Conservation (phyloP, 306 rosid genomes). For the Sphenostylis stenocarpa region DNA sequence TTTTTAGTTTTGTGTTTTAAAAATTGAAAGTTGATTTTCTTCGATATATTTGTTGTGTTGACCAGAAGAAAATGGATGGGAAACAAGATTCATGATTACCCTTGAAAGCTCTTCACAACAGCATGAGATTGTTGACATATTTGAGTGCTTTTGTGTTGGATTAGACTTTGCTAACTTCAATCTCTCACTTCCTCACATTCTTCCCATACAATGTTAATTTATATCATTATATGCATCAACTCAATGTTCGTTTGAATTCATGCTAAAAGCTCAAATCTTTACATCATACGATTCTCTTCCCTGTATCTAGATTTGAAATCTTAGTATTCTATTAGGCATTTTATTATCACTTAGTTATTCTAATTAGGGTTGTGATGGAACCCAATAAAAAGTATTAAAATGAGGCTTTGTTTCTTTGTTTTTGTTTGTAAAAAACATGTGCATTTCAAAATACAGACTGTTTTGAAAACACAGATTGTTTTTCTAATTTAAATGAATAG, state of each 20-base stretch:
- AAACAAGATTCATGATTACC: conserved; percentile 1
- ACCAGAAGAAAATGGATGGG: neutral
- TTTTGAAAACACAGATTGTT: too few species aligned
- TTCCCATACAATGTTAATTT: neutral
- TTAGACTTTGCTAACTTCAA: neutral
- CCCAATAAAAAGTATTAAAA: too few species aligned
- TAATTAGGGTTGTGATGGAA: too few species aligned
- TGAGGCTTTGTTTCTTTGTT: too few species aligned
- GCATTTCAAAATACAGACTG: too few species aligned
- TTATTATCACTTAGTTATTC: too few species aligned
- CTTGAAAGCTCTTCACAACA: conserved; percentile 6
- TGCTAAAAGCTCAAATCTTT: neutral
- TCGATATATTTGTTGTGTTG: neutral
- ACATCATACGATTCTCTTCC: neutral
- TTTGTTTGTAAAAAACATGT: too few species aligned
- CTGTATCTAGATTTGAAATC: neutral
- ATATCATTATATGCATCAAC: neutral
- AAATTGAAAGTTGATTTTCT: neutral
- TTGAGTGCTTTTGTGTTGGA: conserved; percentile 28
- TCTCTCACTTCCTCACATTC: neutral
- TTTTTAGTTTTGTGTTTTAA: too few species aligned
- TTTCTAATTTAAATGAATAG: too few species aligned
- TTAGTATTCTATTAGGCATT: neutral
- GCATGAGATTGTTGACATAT: conserved; percentile 36
- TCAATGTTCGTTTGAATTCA: neutral